Evolutionary conservation across 768 basidiomycete genomes (phyloP), one percentile per base, ranked within the genome.

Genomic region (Rhizopogon vesiculosus): DNA sequence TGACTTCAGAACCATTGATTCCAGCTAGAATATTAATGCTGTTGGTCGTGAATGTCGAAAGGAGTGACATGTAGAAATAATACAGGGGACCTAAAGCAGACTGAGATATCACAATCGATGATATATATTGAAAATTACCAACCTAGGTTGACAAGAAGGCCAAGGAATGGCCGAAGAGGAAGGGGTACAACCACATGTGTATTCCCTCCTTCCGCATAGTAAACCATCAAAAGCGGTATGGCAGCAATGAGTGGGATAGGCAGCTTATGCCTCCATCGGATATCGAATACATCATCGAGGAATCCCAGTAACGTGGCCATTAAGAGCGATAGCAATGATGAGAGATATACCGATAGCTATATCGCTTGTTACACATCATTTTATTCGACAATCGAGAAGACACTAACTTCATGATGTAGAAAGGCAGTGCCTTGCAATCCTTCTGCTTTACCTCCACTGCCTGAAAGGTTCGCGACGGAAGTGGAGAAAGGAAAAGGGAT

Each of bases 11-110:
- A 10, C 96, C 97, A 67, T 99, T 98, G 61, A 98, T 90, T 8
- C 96, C 97, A 10, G 97, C 97, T 16, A 98, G 85, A 62, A 99
- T 98, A 71, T 99, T 99, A 78, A 98, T 97, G 69, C 90, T 90
- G 73, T 99, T 99, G 16, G 96, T 98, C 53, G 91, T 85, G 70
- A 98, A 99, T 0, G 94, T 98, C 33, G 95, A 98, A 16, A 99
- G 77, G 31, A 98, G 73, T 5, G 93, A 84, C 91, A 99, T 98
- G 75, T 98, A 99, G 52, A 95, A 56, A 70, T 98, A 99, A 71
- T 98, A 98, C 4, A 98, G 72, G 0, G 93, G 92, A 2, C 96
- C 96, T 98, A 60, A 42, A 40, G 6, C 16, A 18, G 52, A 53
- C 52, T 66, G 41, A 63, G 22, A 5, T 38, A 45, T n/a, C 12